phyloP scores from a whole-genome alignment of 768 basidiomycete genomes.

The Candolleomyces efflorescens region DNA sequence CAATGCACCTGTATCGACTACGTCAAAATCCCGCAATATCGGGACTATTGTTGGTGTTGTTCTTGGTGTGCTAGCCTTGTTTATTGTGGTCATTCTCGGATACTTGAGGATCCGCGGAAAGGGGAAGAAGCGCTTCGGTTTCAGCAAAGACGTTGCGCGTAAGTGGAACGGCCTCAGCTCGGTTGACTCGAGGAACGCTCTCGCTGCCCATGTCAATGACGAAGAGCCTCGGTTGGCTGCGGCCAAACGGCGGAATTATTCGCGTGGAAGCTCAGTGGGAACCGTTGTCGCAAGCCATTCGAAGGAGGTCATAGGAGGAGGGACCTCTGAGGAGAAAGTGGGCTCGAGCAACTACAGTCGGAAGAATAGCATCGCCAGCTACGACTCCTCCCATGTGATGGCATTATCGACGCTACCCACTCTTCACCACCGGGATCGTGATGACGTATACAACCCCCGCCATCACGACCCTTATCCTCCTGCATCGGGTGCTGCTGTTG shows the following conservation, averaged over 20 bases:
- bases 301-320: conserved; percentile 15
- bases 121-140: conserved; percentile 9
- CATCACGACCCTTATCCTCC: neutral
- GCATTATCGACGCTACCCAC: conserved; percentile 20
- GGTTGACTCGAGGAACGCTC: conserved; percentile 24
- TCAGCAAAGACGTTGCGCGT: conserved; percentile 7
- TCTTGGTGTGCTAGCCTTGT: conserved; percentile 40
- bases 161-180: conserved; percentile 30
- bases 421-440: conserved; percentile 12
- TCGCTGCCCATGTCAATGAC: neutral
- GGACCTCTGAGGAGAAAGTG: conserved; percentile 15
- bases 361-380: conserved; percentile 13
- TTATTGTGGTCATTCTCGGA: conserved; percentile 26
- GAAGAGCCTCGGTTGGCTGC: no score
- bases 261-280: conserved; percentile 14
- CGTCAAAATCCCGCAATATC: conserved; percentile 25
- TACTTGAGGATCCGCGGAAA: conserved; percentile 24
- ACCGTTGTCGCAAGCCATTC: conserved; percentile 16
- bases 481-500: conserved; percentile 8
- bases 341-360: conserved; percentile 6
- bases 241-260: no score
- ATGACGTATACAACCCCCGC: neutral
- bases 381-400: conserved; percentile 14
- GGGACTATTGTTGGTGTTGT: conserved; percentile 51
- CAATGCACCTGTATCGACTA: conserved; percentile 16